A percentile compares a stretch with the other conserved stretches of the same genome.
These are phyloP conservation scores for Metarhizium robertsii DNA, from an alignment of 2,329 filamentous ascomycete genomes.

Conservation along the genomic window DNA sequence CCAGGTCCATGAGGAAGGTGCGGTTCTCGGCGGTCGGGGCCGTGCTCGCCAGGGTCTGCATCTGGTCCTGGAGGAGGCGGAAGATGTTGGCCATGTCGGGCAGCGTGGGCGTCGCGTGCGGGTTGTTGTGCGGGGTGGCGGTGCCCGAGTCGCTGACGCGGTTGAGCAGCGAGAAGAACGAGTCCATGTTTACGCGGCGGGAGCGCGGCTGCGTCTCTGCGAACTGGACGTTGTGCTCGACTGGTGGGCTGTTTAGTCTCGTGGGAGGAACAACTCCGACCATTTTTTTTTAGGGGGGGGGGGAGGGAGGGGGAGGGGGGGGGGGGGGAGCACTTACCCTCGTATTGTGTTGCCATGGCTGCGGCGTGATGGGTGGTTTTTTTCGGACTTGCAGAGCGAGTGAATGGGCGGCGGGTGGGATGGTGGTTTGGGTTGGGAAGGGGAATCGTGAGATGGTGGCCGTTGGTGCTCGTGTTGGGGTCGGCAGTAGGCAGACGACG, in stretches of 20 bases:
- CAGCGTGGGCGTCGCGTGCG: slow-evolving; percentile 51
- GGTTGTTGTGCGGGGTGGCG: slow-evolving; percentile 36
- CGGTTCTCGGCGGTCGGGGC: slow-evolving; percentile 40
- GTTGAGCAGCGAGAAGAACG: slow-evolving; percentile 49
- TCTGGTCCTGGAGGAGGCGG: slow-evolving; percentile 50
- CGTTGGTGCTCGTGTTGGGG: no score
- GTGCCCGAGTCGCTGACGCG: slow-evolving; percentile 33
- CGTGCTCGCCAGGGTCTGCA: slow-evolving; percentile 38
- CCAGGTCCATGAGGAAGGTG: slow-evolving; percentile 40
- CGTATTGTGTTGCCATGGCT: slow-evolving; percentile 48
- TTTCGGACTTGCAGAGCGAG: slow-evolving; percentile 1
- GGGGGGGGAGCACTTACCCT: slow-evolving; percentile 28
- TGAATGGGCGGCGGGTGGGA: no score
- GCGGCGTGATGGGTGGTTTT: background rate
- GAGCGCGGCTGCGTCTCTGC: slow-evolving; percentile 24
- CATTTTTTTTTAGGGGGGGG: no score
- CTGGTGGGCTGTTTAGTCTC: slow-evolving; percentile 23
- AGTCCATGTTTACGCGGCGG: slow-evolving; percentile 55
- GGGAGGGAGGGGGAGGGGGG: background rate
- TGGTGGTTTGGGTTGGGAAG: no score
- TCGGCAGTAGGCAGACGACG: no score
- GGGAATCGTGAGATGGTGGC: no score
- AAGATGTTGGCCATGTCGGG: slow-evolving; percentile 48
- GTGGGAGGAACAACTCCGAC: no score
- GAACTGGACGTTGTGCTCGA: slow-evolving; percentile 54